Conservation (phyloP, 2,329 filamentous ascomycete species). For the Anisogramma anomala region DNA sequence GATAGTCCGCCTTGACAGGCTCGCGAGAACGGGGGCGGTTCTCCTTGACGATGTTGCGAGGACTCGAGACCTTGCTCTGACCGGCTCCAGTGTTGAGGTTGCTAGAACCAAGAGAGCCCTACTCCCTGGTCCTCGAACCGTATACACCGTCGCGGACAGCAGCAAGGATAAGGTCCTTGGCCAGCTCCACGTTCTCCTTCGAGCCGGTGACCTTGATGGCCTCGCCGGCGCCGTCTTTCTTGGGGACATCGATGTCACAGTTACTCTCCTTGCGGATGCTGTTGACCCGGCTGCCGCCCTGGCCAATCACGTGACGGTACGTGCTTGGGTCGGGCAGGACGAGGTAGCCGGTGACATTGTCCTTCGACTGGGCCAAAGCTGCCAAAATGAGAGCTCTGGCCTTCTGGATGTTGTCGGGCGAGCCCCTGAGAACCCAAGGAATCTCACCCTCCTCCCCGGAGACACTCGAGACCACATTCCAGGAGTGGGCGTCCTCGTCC, state of each 20-base stretch:
- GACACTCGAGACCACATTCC: constrained; percentile 61
- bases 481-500: constrained; percentile 60
- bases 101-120: constrained; percentile 4
- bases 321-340: constrained; percentile 80
- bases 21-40: too few species aligned
- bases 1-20: too few species aligned
- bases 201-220: constrained; percentile 83
- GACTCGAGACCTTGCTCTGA: not conserved
- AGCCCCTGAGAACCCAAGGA: constrained; percentile 80
- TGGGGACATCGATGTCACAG: constrained; percentile 87
- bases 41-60: not conserved
- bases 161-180: constrained; percentile 77
- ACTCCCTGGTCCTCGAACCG: constrained; percentile 19
- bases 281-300: constrained; percentile 84
- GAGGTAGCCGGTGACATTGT: constrained; percentile 69
- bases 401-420: constrained; percentile 66
- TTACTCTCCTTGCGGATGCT: constrained; percentile 82
- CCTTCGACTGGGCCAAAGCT: constrained; percentile 63
- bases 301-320: constrained; percentile 83
- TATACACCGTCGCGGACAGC: constrained; percentile 55
- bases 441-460: constrained; percentile 59
- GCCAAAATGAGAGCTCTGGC: constrained; percentile 64
- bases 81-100: not conserved
- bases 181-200: constrained; percentile 70
- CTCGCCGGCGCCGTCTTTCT: constrained; percentile 71